Evolutionary conservation across 148 eudicot genomes (phyloP), one percentile per base, ranked within the genome.

Genomic region (Camellia granthamiana): DNA sequence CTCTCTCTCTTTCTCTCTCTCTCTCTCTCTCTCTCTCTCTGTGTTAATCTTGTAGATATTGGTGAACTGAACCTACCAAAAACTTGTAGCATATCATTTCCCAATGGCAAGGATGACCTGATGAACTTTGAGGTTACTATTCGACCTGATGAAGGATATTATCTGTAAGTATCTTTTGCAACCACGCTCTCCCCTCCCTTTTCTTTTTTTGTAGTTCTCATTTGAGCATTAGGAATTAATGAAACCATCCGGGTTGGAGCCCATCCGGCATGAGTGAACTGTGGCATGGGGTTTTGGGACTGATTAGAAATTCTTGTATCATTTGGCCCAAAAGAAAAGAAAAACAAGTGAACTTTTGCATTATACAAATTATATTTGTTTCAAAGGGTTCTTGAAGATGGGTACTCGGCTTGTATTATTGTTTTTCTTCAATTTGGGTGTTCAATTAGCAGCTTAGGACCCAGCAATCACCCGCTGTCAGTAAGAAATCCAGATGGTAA

Each of bases 111-210:
- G 82, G 98, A 94, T 81, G 94, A 94, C 47, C 88, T 94, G 77
- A 94, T 94, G 98, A 90, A 88, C 84, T 94, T 94, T 84, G 98
- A 94, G 87, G 98, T 94, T 67, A 87, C 91, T 5, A 85, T 94
- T 56, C 87, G 88, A 58, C 98, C 98, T 59, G 96, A 94, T 80
- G 98, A 94, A 71, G 98, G 98, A 82, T 94, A 89, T 71, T 94
- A 94, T 83, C 1, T 80, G 98, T 94, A 80, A 89, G 92, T 80
- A 61, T 74, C 73, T 42, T 69, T 72, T 55, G 54, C 52, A 49
- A 49, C 5, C 52, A 5, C 52, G 5, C 38, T 30, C 9, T 15
- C 10, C 5, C 0, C 18, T 49, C 7, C 7, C 52, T 4, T 49
- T 49, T 49, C 38, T 13, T 19, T 6, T 9, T 15, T 74, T 15